Evolutionary conservation across 2,329 filamentous ascomycete genomes (phyloP), one percentile per base, ranked within the genome.

Genomic region (Exophiala xenobiotica): DNA sequence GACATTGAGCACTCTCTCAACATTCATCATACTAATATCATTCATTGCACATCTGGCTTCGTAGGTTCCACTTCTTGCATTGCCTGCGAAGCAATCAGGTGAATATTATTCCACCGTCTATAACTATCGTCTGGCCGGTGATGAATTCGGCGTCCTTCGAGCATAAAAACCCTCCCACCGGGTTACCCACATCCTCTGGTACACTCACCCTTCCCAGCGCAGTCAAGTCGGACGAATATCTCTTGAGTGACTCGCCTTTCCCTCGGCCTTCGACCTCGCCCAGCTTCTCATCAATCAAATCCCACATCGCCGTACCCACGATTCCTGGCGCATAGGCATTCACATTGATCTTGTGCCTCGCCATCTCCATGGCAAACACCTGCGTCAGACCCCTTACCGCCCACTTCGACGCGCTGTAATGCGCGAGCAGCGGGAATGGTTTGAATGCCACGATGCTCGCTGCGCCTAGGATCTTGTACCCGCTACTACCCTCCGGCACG

Each of bases 301-400:
- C 83, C 83, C 83, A 87, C 83, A 87, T 87, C 0, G 74, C 71
- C 0, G 82, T 86, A 0, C 78, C 81, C 0, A 87, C 82, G 41
- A 87, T 85, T 0, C 85, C 85, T 0, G 84, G 84, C 0, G 81
- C 83, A 60, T 86, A 87, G 0, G 78, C 77, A 58, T 87, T 87
- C 16, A 79, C 82, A 0, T 80, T 86, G 64, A 88, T 87, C 51
- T 80, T 73, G 63, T 87, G 77, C 40, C 69, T 66, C 0, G 83
- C 83, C 67, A 86, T 73, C 56, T 85, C 83, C 75, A 85, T 81
- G 1, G 84, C 83, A 56, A 84, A 85, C 0, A 77, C 79, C 64
- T 87, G 82, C 1, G 80, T 84, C 44, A 88, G 68, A 0, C 83
- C 83, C 3, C 84, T 74, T 1, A 88, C 82, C 0, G 85, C 85